Percentiles rank a stretch among this genome's conserved stretches.
Evolutionary conservation across 176 grass and related monocot genomes (phyloP).

Genomic region (Carex scoparia): DNA sequence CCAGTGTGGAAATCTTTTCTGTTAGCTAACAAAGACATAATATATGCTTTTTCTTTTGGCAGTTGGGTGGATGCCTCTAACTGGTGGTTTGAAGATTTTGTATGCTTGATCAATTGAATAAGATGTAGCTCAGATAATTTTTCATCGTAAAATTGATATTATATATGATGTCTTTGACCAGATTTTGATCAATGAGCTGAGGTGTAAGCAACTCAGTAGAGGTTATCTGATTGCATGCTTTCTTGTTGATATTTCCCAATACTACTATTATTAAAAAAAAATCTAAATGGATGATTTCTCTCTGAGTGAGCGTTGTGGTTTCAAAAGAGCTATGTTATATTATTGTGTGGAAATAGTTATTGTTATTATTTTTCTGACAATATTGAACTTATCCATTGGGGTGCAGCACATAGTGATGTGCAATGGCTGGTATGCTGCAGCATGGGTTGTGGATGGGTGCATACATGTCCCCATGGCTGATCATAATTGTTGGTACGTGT

Average conservation of each 20-base stretch:
- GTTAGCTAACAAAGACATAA: not conserved
- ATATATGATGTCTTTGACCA: slow-evolving; percentile 13
- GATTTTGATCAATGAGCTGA: not conserved
- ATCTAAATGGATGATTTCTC: not conserved
- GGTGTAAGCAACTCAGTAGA: not conserved
- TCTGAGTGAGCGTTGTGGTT: not conserved
- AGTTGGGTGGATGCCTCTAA: slow-evolving; percentile 49
- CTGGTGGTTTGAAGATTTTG: not conserved
- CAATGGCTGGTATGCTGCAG: not conserved
- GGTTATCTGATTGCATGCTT: not conserved
- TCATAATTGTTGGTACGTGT: not conserved
- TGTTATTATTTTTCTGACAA: not conserved
- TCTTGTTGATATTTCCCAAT: not conserved
- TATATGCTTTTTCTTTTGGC: not conserved
- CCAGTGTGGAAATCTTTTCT: not conserved
- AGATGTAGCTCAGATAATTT: slow-evolving; percentile 10
- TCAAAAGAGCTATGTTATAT: not conserved
- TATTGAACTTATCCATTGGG: not conserved
- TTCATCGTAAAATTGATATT: not conserved
- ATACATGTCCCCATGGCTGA: not conserved
- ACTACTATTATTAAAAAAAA: not conserved
- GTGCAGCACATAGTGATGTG: not conserved
- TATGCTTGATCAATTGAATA: slow-evolving; percentile 18
- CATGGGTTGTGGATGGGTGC: not conserved
- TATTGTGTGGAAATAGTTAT: not conserved